Evolutionary conservation across 139 green algal genomes (phyloP), one percentile per base, ranked within the genome.

Genomic region (Chlamydomonas sphaeroides): DNA sequence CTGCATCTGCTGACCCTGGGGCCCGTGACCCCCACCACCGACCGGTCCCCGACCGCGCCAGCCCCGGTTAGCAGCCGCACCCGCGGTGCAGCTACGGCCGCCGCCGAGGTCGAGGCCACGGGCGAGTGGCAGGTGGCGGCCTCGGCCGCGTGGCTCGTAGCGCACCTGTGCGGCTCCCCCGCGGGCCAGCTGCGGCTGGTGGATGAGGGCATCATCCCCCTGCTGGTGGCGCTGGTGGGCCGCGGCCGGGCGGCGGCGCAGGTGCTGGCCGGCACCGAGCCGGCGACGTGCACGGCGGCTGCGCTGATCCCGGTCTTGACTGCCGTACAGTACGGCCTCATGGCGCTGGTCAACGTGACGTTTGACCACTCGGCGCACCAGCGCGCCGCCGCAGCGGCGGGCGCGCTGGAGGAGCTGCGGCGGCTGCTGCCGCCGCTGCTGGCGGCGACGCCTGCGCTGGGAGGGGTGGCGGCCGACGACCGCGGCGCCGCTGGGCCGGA

Each of bases 291-390:
- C 18, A 18, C 53, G 15, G 53, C 45, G 45, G 45, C 11, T 14
- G 45, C 10, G 45, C 14, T 53, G 45, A 53, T 53, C 11, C 45
- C 45, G 45, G 10, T 53, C 45, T 6, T 49, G 11, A 8, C 53
- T 80, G 56, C 73, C 73, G 57, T 80, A 69, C 73, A 80, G 73
- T 80, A 80, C 73, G 57, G 28, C 14, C 26, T 80, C 30, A 80
- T 80, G 73, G 73, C 73, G n/a, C 73, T 80, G 57, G 73, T 80
- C 11, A 80, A 80, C n/a, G 33, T 61, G 28, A 80, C 73, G 26
- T 80, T 36, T 32, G 53, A 68, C 28, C 49, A 80, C 73, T 33
- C 14, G 15, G 53, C 28, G 1, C 59, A 68, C 28, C 73, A 80
- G 73, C 57, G 73, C 5, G 38, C 38, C 6, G 73, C 30, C 15